These are phyloP conservation scores for Dothiorella sarmentorum DNA, from an alignment of 2,329 filamentous ascomycete species.

Conservation along the genomic window DNA sequence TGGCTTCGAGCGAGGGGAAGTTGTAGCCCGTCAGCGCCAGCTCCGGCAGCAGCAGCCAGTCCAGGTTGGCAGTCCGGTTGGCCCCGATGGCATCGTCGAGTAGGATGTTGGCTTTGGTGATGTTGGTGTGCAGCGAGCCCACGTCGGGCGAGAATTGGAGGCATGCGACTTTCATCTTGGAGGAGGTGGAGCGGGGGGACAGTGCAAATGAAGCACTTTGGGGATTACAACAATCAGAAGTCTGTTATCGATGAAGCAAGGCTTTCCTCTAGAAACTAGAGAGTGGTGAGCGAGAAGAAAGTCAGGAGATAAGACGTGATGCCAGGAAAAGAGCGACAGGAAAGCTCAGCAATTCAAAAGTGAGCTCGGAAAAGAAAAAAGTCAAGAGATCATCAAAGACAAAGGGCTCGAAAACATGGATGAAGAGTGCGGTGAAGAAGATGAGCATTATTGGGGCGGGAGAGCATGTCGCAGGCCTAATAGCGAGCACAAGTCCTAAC, in stretches of 20 bases:
- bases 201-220: not conserved
- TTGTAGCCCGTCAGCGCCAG: slow-evolving; percentile 78
- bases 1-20: slow-evolving; percentile 66
- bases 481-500: no score
- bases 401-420: not conserved
- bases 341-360: not conserved
- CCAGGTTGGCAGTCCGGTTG: slow-evolving; percentile 47
- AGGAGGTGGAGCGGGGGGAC: not conserved
- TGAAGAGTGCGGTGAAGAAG: not conserved
- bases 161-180: slow-evolving; percentile 63
- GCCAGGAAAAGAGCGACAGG: not conserved
- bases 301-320: not conserved
- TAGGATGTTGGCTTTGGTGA: slow-evolving; percentile 64
- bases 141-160: slow-evolving; percentile 71
- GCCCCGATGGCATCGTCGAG: slow-evolving; percentile 48
- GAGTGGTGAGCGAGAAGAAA: no score
- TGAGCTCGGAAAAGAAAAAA: not conserved
- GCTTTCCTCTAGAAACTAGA: not conserved
- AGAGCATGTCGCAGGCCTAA: not conserved
- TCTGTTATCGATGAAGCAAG: not conserved
- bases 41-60: slow-evolving; percentile 72
- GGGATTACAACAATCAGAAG: no score
- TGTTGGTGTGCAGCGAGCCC: slow-evolving; percentile 67
- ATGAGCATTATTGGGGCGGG: not conserved
- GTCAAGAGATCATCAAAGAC: not conserved